These are phyloP conservation scores for Vigna angularis DNA, from an alignment of 306 rosid species.

Conservation along the genomic window DNA sequence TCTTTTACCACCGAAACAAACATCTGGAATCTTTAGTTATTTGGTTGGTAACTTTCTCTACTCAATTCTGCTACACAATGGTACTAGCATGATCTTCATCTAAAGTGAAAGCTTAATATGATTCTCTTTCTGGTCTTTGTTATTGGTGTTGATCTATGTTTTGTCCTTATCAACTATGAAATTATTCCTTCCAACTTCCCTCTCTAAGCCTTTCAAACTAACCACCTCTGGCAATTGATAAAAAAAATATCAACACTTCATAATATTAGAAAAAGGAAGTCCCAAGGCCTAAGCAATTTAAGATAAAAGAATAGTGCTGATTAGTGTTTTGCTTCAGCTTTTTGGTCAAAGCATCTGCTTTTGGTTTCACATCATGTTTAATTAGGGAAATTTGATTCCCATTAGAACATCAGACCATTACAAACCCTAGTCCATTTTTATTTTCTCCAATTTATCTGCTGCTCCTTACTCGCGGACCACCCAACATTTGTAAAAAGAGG, in stretches of 20 bases:
- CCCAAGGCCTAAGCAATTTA: too few relatives aligned
- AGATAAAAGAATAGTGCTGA: too few relatives aligned
- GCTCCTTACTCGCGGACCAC: too few relatives aligned
- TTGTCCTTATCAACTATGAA: constrained; percentile 38
- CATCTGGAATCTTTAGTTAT: constrained; percentile 57
- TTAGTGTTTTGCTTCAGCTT: too few relatives aligned
- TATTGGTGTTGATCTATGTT: constrained; percentile 7
- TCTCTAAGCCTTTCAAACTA: constrained; percentile 30
- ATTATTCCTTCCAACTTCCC: constrained; percentile 40
- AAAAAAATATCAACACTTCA: too few relatives aligned
- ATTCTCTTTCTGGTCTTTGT: constrained; percentile 36
- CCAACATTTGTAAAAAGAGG: too few relatives aligned
- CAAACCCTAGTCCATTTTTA: not conserved
- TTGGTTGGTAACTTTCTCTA: constrained; percentile 28
- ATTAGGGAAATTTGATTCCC: not conserved
- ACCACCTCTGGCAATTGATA: constrained; percentile 1
- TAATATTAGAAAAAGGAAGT: too few relatives aligned
- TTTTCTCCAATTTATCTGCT: too few relatives aligned
- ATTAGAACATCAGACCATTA: not conserved
- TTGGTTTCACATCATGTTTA: not conserved
- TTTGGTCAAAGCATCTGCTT: not conserved
- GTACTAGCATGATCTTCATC: constrained; percentile 34
- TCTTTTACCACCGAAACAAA: constrained; percentile 49
- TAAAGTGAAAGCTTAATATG: constrained; percentile 42
- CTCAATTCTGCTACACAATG: constrained; percentile 19